Base-by-base conservation (phyloP, 495 filamentous ascomycete genomes). In the Penicillium coffeae region DNA sequence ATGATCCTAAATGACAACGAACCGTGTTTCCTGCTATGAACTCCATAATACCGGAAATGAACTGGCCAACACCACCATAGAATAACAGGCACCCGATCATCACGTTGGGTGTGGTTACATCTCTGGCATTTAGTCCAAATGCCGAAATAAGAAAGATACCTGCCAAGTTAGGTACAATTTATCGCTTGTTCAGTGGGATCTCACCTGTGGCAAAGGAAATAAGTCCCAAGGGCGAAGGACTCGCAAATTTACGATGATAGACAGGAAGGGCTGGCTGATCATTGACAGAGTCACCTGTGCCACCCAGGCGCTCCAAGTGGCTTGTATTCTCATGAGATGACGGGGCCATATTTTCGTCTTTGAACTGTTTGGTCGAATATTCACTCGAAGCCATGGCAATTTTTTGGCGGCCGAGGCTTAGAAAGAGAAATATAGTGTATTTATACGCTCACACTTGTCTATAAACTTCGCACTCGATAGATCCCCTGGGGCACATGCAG, bases 21-120 rank as follows among this genome's bases (percentile, higher is more conserved):
- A 50, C 47, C 38, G 47, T 50, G 21, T 50, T 50, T 15, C 47
- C 47, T 1, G 47, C 38, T 27, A 50, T 43, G 20, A 50, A 50
- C 37, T 50, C 47, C 47, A 50, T 50, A 16, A 50, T 50, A 13
- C 47, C 47, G 14, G 39, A 38, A 37, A 50, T 43, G 27, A 50
- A 50, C 19, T 50, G 47, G 19, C 47, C 47, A 25, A 50, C 32
- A 27, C 47, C 47, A 4, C 47, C 47, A 21, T 42, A 50, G 38
- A 50, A 50, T 36, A 50, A 8, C 30, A 50, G 7, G 20, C 38
- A 42, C 1, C 47, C 47, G 18, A 50, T 16, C 47, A 50, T 50
- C 30, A 43, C 39, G 37, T 50, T 50, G 16, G 47, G 38, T 1
- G n/a, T 32, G 35, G 18, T n/a, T n/a, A n/a, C n/a, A n/a, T n/a